These are phyloP conservation scores for Mucor circinelloides DNA, from an alignment of 371 early-diverging fungal genomes.

Conservation along the genomic window DNA sequence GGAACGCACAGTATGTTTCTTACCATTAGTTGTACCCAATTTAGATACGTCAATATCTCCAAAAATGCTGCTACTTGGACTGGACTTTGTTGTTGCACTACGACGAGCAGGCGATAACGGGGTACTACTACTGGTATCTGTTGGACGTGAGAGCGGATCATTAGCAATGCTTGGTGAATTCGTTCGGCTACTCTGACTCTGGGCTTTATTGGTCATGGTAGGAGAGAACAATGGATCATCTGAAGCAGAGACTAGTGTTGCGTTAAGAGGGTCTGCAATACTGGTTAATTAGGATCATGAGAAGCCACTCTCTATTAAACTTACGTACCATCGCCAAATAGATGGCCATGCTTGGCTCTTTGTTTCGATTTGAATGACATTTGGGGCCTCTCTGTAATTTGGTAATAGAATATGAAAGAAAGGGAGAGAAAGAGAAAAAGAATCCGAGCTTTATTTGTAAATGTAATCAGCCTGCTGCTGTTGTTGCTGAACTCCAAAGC, in stretches of 20 bases:
- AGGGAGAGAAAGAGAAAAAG: not conserved
- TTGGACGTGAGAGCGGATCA: slow-evolving; percentile 19
- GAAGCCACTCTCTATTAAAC: not conserved
- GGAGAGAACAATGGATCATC: slow-evolving; percentile 38
- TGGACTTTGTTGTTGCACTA: not conserved
- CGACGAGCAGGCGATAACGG: slow-evolving; percentile 15
- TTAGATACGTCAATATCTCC: slow-evolving; percentile 52
- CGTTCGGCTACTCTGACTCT: slow-evolving; percentile 10
- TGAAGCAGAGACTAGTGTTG: slow-evolving; percentile 20
- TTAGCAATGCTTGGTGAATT: slow-evolving; percentile 3
- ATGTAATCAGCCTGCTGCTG: not conserved
- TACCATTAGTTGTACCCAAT: slow-evolving; percentile 23
- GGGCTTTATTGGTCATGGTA: not conserved
- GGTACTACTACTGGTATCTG: slow-evolving; percentile 17
- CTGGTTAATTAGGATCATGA: not conserved
- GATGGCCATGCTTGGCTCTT: slow-evolving; percentile 47
- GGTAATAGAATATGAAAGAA: not conserved
- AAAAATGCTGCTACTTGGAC: slow-evolving; percentile 34
- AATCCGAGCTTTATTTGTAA: not conserved
- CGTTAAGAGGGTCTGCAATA: slow-evolving; percentile 39
- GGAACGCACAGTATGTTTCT: not conserved
- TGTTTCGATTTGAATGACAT: slow-evolving; percentile 52
- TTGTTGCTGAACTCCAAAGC: not conserved
- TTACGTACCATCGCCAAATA: slow-evolving; percentile 51
- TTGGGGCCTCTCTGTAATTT: not conserved